Conservation (phyloP, 73 alveolate species). For the Blepharisma stoltei region DNA sequence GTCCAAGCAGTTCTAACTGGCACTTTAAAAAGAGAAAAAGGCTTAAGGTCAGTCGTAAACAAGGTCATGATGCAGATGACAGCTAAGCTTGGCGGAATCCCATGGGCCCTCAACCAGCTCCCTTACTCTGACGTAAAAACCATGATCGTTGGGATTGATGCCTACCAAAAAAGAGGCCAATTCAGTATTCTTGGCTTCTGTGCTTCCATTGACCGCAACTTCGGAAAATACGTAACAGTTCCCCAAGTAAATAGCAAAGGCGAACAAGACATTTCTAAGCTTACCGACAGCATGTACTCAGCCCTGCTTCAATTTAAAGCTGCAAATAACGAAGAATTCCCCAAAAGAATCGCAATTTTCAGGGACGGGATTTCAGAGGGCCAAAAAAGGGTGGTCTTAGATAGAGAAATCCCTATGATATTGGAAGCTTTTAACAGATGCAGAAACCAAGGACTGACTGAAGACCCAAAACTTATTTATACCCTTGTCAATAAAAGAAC, state of each 20-base stretch:
- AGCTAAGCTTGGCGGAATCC: conserved; percentile 94
- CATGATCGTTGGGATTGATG: conserved; percentile 81
- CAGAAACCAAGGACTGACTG: neutral
- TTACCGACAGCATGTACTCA: no score
- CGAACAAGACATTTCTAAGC: no score
- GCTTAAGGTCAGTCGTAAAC: conserved; percentile 79
- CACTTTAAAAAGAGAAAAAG: conserved; percentile 74
- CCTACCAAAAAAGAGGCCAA: conserved; percentile 59
- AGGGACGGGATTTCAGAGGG: conserved; percentile 83
- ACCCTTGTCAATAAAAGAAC: conserved; percentile 58
- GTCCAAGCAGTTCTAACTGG: conserved; percentile 77
- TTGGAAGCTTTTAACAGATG: conserved; percentile 43
- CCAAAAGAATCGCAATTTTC: conserved; percentile 52
- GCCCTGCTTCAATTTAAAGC: no score
- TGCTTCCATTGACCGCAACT: conserved; percentile 55
- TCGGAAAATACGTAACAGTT: conserved; percentile 49
- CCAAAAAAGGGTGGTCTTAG: conserved; percentile 49
- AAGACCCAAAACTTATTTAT: conserved; percentile 47
- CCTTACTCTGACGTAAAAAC: conserved; percentile 78
- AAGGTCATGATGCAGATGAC: conserved; percentile 85
- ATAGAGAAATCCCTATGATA: conserved; percentile 54
- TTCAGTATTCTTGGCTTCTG: conserved; percentile 54
- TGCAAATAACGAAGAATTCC: conserved; percentile 44
- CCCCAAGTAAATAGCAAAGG: conserved; percentile 52
- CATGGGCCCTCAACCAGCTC: conserved; percentile 90